Conservation (phyloP, 164 flowering plant genomes). For the Paratinospora sagittata region DNA sequence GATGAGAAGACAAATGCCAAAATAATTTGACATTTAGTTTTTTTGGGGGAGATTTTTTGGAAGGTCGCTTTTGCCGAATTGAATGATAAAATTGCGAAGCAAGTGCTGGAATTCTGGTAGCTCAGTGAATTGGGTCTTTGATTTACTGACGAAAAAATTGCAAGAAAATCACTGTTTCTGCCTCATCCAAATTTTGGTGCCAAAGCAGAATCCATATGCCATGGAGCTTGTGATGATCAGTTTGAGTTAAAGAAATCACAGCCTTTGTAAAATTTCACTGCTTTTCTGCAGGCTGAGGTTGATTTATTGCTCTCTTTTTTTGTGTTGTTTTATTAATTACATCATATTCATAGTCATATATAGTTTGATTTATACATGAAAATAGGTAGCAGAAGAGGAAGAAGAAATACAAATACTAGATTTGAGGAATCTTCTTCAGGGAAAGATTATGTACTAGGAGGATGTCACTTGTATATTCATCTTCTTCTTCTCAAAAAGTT, state of each 20-base stretch:
- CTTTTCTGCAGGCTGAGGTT: neutral
- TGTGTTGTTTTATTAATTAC: neutral
- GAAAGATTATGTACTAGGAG: neutral
- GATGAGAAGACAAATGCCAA: neutral
- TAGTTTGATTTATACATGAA: constrained; percentile 1
- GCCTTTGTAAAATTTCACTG: neutral
- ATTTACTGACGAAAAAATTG: neutral
- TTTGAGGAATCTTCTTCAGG: neutral
- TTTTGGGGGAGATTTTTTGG: neutral
- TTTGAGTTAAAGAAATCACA: neutral
- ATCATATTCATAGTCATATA: neutral
- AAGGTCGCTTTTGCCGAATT: neutral
- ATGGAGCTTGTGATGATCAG: neutral
- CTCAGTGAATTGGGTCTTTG: neutral
- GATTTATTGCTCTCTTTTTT: neutral
- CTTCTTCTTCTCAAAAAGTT: neutral
- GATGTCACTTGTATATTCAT: neutral
- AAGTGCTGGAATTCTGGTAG: neutral
- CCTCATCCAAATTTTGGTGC: neutral
- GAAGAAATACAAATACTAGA: neutral
- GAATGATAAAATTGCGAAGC: neutral
- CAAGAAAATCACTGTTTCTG: neutral
- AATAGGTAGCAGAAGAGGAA: neutral
- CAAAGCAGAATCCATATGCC: neutral
- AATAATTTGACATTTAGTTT: neutral